Percentiles rank a stretch among this genome's conserved stretches.
phyloP scores from a whole-genome alignment of 2,329 filamentous ascomycete genomes.

The Aureobasidium leucospermi region DNA sequence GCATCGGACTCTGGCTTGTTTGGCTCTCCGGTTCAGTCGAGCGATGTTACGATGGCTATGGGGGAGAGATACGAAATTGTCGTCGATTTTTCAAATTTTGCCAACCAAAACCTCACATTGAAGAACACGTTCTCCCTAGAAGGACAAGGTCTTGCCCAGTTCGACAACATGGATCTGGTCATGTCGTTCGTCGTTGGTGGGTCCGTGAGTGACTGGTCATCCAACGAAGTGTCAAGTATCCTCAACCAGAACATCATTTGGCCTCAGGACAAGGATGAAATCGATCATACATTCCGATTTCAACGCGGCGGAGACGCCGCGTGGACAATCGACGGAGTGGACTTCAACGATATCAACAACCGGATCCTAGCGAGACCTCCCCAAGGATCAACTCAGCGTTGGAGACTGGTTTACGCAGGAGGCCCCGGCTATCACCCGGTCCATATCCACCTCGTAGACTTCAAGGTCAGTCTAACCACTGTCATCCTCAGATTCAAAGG shows the following conservation, averaged over 20 bases:
- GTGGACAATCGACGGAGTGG: slow-evolving; percentile 31
- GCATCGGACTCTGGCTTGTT: slow-evolving; percentile 49
- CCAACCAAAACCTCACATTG: slow-evolving; percentile 37
- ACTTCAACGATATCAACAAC: slow-evolving; percentile 26
- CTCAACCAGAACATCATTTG: slow-evolving; percentile 23
- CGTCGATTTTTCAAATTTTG: slow-evolving; percentile 46
- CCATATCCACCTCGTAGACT: slow-evolving; percentile 53
- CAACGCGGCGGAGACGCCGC: slow-evolving; percentile 16
- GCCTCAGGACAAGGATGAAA: slow-evolving; percentile 19
- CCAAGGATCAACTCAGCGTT: slow-evolving; percentile 30
- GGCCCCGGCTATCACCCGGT: slow-evolving; percentile 49
- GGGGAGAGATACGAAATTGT: slow-evolving; percentile 54
- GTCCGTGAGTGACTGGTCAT: slow-evolving; percentile 30
- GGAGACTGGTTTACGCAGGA: slow-evolving; percentile 38
- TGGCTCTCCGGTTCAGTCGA: slow-evolving; percentile 36
- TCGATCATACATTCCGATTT: slow-evolving; percentile 30
- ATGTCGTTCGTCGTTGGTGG: slow-evolving; percentile 32
- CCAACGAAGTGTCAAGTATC: slow-evolving; percentile 28
- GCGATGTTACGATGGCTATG: slow-evolving; percentile 43
- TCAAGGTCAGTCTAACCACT: background rate
- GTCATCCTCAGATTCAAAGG: no score
- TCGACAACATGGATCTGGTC: slow-evolving; percentile 44
- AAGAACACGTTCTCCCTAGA: slow-evolving; percentile 15
- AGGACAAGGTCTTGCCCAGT: slow-evolving; percentile 40
- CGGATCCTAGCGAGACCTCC: slow-evolving; percentile 28